Conservation (phyloP, 257 asterid species). For the Solanum dulcamara region DNA sequence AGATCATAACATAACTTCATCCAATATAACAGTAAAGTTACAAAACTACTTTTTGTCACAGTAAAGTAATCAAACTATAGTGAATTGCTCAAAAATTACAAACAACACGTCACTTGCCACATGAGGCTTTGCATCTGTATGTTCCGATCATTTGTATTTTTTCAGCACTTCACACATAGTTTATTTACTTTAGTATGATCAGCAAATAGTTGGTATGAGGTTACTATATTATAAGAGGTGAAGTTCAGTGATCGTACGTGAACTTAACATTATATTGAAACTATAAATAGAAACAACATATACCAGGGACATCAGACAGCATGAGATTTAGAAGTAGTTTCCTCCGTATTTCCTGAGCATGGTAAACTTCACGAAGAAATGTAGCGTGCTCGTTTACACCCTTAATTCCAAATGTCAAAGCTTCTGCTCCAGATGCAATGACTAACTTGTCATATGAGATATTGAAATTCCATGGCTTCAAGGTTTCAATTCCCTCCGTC, state of each 20-base stretch:
- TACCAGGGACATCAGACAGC: conserved; percentile 95
- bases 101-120: background rate
- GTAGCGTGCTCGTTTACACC: conserved; percentile 80
- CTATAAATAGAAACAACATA: background rate
- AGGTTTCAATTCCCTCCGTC: conserved; percentile 51
- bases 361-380: conserved; percentile 94
- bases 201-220: background rate
- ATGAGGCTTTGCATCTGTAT: background rate
- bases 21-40: background rate
- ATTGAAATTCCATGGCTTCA: conserved; percentile 67
- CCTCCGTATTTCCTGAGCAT: conserved; percentile 95
- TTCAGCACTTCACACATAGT: background rate
- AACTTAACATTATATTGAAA: background rate
- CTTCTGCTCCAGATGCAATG: conserved; percentile 88
- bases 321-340: conserved; percentile 77
- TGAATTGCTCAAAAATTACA: background rate
- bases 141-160: background rate
- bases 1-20: background rate
- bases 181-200: background rate
- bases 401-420: conserved; percentile 85
- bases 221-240: background rate
- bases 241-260: background rate
- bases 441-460: conserved; percentile 81
- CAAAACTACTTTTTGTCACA: background rate
- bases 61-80: background rate